Conservation (phyloP, 257 asterid species). For the Asclepias syriaca region DNA sequence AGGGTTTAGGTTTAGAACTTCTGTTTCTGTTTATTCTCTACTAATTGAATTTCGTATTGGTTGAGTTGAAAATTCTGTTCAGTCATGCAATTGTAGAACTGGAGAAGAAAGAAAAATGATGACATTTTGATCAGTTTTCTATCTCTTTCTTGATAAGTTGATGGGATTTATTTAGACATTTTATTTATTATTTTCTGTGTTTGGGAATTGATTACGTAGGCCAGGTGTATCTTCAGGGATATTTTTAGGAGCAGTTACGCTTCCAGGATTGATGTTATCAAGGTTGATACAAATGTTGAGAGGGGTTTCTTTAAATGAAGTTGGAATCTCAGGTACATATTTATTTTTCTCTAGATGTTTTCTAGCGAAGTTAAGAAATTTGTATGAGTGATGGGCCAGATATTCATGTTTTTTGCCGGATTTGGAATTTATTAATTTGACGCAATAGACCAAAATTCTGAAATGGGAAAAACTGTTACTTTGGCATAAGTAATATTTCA, state of each 20-base stretch:
- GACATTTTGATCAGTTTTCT: background rate
- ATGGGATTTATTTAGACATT: background rate
- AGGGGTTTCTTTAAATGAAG: conserved; percentile 38
- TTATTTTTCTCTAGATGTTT: background rate
- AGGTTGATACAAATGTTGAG: conserved; percentile 63
- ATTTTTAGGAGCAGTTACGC: conserved; percentile 73
- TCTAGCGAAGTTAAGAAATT: background rate
- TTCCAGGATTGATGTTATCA: conserved; percentile 79
- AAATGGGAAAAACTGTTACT: background rate
- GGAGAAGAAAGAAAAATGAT: too few relatives aligned
- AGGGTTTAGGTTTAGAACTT: background rate
- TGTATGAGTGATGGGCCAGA: background rate
- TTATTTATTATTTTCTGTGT: background rate
- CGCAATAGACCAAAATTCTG: background rate
- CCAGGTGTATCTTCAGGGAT: conserved; percentile 90
- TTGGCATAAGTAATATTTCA: background rate
- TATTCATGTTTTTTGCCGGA: background rate
- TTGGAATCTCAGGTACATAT: conserved; percentile 46
- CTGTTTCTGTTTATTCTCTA: background rate
- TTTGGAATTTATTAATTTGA: background rate
- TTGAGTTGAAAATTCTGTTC: background rate
- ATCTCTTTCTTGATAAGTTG: background rate
- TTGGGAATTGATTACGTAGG: conserved; percentile 33
- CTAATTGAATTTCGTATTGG: background rate
- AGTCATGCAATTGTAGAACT: background rate